These are phyloP conservation scores for Hebeloma cylindrosporum DNA, from an alignment of 768 basidiomycete genomes.

Conservation along the genomic window DNA sequence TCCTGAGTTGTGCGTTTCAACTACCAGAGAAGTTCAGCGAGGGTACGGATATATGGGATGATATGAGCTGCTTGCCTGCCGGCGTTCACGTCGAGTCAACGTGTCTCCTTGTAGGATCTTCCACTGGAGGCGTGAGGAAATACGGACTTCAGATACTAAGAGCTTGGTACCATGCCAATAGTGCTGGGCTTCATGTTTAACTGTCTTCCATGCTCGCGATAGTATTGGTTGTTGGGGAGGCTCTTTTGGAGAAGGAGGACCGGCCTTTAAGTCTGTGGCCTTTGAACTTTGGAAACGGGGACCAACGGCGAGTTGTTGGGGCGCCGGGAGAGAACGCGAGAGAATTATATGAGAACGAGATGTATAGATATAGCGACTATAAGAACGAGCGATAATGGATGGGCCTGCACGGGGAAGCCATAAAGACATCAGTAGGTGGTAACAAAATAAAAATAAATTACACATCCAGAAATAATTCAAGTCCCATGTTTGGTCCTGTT, in stretches of 20 bases:
- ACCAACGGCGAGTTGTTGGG: slow-evolving; percentile 19
- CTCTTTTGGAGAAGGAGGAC: slow-evolving; percentile 50
- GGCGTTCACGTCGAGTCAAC: slow-evolving; percentile 87
- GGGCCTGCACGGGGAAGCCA: slow-evolving; percentile 65
- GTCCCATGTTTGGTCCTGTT: slow-evolving; percentile 34
- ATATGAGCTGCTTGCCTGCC: slow-evolving; percentile 63
- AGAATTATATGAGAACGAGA: slow-evolving; percentile 27
- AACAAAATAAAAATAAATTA: background rate
- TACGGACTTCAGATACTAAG: slow-evolving; percentile 90
- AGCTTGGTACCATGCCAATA: slow-evolving; percentile 98
- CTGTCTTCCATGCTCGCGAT: slow-evolving; percentile 81
- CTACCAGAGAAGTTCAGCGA: slow-evolving; percentile 38
- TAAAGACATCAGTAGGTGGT: slow-evolving; percentile 58
- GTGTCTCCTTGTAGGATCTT: slow-evolving; percentile 90
- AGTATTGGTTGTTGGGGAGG: slow-evolving; percentile 42
- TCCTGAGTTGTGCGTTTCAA: slow-evolving; percentile 93
- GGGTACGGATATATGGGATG: slow-evolving; percentile 3
- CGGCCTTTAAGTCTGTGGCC: slow-evolving; percentile 44
- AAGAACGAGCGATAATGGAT: slow-evolving; percentile 42
- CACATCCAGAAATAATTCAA: slow-evolving; percentile 1
- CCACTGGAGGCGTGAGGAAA: slow-evolving; percentile 84
- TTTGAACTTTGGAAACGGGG: slow-evolving; percentile 38
- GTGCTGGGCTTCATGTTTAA: slow-evolving; percentile 94
- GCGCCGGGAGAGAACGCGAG: slow-evolving; percentile 17
- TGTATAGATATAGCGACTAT: slow-evolving; percentile 30